phyloP scores from a whole-genome alignment of 352 stramenopile species.

The Globisporangium parvum region DNA sequence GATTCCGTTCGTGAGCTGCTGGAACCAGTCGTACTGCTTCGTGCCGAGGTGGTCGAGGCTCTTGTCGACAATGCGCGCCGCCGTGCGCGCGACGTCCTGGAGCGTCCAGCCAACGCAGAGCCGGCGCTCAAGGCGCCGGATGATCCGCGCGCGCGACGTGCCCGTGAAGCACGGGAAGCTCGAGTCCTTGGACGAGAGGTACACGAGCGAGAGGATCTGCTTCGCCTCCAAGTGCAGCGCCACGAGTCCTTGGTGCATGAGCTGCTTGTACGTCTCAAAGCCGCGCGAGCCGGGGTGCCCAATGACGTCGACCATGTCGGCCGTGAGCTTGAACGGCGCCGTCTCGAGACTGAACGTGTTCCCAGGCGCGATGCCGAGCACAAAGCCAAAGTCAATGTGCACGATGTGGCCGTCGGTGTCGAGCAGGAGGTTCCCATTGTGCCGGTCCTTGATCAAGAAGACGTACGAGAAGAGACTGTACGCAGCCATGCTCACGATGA shows the following conservation, averaged over 20 bases:
- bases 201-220: conserved; percentile 87
- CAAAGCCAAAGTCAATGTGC: conserved; percentile 99
- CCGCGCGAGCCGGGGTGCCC: conserved; percentile 59
- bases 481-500: conserved; percentile 91
- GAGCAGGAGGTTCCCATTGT: conserved; percentile 99
- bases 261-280: conserved; percentile 89
- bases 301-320: conserved; percentile 96
- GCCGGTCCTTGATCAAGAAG: conserved; percentile 95
- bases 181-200: conserved; percentile 90
- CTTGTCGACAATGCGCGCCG: conserved; percentile 59
- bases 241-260: conserved; percentile 92
- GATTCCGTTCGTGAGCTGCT: conserved; percentile 85
- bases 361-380: conserved; percentile 95
- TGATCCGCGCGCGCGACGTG: conserved; percentile 32
- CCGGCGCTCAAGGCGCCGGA: conserved; percentile 43
- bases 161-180: conserved; percentile 91
- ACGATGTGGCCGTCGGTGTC: conserved; percentile 93
- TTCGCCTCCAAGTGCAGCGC: conserved; percentile 91
- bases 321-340: conserved; percentile 97
- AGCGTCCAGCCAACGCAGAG: conserved; percentile 50
- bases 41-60: conserved; percentile 73
- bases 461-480: conserved; percentile 97
- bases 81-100: conserved; percentile 45
- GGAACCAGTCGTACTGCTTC: conserved; percentile 86
- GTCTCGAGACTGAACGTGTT: conserved; percentile 96